Evolutionary conservation across 345 rosid species (phyloP).

Genomic region (Carallia pectinifolia): DNA sequence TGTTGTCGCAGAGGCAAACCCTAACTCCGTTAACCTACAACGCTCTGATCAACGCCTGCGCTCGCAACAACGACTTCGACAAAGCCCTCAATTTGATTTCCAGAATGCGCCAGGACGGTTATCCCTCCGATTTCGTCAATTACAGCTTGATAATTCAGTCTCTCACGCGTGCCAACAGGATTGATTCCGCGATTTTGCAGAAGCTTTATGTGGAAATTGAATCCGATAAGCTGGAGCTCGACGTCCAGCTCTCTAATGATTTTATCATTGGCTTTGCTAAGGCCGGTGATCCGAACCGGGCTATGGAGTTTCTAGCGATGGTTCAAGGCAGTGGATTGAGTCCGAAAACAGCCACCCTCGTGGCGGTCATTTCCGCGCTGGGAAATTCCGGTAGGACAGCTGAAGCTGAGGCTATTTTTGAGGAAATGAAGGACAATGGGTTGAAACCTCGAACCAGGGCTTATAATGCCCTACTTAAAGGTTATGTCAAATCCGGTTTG

Average conservation of each 20-base stretch:
- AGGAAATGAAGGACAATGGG: constrained; percentile 81
- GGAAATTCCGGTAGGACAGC: constrained; percentile 58
- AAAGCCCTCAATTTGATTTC: constrained; percentile 83
- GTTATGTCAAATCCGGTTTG: constrained; percentile 71
- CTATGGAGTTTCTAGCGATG: constrained; percentile 62
- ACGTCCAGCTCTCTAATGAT: constrained; percentile 76
- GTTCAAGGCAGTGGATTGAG: constrained; percentile 77
- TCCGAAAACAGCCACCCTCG: constrained; percentile 57
- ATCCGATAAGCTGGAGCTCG: constrained; percentile 70
- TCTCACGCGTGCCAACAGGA: constrained; percentile 57
- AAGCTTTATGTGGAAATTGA: constrained; percentile 68
- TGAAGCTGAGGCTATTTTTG: constrained; percentile 95
- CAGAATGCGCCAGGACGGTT: constrained; percentile 84
- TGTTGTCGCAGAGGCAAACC: constrained; percentile 69
- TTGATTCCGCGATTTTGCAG: constrained; percentile 61
- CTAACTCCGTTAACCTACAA: constrained; percentile 89
- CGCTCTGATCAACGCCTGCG: constrained; percentile 86
- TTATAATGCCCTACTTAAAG: constrained; percentile 82
- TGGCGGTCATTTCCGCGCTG: constrained; percentile 57
- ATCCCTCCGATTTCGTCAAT: constrained; percentile 78
- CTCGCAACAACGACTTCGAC: constrained; percentile 76
- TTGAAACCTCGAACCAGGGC: constrained; percentile 72
- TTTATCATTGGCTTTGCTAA: constrained; percentile 79
- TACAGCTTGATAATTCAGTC: constrained; percentile 82
- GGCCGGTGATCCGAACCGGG: constrained; percentile 65